Conservation (phyloP, 1,284 basidiomycete genomes). For the Wolfiporia cocos region DNA sequence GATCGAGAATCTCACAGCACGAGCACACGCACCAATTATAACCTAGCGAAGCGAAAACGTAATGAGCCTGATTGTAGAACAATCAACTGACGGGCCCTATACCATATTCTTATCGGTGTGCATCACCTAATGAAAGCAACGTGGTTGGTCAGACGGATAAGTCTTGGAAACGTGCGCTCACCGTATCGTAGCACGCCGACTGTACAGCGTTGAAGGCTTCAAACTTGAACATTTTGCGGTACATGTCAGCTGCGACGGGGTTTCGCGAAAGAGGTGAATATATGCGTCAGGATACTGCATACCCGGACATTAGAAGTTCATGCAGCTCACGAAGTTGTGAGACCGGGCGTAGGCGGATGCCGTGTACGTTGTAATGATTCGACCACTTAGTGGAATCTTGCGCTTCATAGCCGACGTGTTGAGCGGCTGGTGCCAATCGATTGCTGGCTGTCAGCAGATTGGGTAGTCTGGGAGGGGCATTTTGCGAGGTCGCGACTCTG, state of each 20-base stretch:
- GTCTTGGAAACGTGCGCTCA: constrained; percentile 27
- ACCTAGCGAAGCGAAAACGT: constrained; percentile 38
- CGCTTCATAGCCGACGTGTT: constrained; percentile 1
- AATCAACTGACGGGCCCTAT: constrained; percentile 12
- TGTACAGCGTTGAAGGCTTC: constrained; percentile 89
- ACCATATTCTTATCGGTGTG: constrained; percentile 72
- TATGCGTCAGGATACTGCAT: constrained; percentile 6
- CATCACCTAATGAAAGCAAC: constrained; percentile 47
- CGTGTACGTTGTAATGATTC: constrained; percentile 34
- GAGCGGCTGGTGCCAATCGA: not conserved
- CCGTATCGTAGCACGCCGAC: constrained; percentile 74
- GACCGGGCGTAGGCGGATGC: constrained; percentile 57
- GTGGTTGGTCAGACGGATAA: constrained; percentile 1
- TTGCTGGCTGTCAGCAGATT: constrained; percentile 1
- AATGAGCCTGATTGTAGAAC: constrained; percentile 1
- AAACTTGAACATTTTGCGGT: constrained; percentile 79
- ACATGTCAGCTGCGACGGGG: constrained; percentile 63
- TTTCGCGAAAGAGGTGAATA: constrained; percentile 2
- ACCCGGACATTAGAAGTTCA: not conserved
- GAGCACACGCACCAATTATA: constrained; percentile 55
- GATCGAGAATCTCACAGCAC: constrained; percentile 3
- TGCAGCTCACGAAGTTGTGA: constrained; percentile 61
- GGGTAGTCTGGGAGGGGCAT: not conserved
- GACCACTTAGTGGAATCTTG: constrained; percentile 11
- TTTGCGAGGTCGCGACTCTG: not conserved